Evolutionary conservation across 1,139 yeast genomes (phyloP).

Genomic region (Candida sp.): DNA sequence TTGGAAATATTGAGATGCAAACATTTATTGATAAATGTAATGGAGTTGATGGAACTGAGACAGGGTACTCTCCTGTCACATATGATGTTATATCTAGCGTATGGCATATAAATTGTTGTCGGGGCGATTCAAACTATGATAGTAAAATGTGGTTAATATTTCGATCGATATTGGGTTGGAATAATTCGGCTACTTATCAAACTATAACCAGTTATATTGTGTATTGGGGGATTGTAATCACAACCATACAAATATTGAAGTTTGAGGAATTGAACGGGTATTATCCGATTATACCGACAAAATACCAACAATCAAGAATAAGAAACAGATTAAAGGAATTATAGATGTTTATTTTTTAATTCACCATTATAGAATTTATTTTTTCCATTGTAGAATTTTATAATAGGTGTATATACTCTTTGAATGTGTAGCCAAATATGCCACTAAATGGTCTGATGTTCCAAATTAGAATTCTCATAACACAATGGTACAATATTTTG

Average conservation of each 20-base stretch:
- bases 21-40: slow-evolving; percentile 37
- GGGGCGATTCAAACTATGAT: slow-evolving; percentile 42
- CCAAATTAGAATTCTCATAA: too few species aligned
- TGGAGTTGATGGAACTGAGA: slow-evolving; percentile 45
- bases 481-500: too few species aligned
- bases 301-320: slow-evolving; percentile 52
- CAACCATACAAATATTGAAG: slow-evolving; percentile 21
- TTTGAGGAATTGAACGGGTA: slow-evolving; percentile 30
- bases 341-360: too few species aligned
- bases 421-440: too few species aligned
- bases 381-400: too few species aligned
- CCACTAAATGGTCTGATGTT: too few species aligned
- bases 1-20: slow-evolving; percentile 45
- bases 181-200: slow-evolving; percentile 47
- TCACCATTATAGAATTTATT: too few species aligned
- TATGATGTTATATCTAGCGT: slow-evolving; percentile 38
- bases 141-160: slow-evolving; percentile 44
- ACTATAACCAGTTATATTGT: slow-evolving; percentile 35
- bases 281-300: slow-evolving; percentile 46
- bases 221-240: slow-evolving; percentile 34
- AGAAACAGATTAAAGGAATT: slow-evolving; percentile 32
- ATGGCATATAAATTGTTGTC: slow-evolving; percentile 50
- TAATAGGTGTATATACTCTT: too few species aligned
- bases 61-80: slow-evolving; percentile 48
- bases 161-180: slow-evolving; percentile 47